phyloP scores from a whole-genome alignment of 495 filamentous ascomycete genomes.

The Penicillium arizonense region DNA sequence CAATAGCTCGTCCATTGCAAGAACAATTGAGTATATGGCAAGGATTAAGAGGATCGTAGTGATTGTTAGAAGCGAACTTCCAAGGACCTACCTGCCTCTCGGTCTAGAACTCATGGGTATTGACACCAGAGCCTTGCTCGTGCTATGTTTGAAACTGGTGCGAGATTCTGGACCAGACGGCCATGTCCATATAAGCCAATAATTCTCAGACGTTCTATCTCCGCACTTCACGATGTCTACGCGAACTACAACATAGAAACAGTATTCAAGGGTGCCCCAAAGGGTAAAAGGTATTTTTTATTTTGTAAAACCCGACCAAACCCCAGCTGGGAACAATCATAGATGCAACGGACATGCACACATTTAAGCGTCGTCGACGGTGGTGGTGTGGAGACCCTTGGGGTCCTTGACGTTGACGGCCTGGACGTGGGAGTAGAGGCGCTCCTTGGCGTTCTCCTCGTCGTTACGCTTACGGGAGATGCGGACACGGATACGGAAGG shows the following conservation, averaged over 20 bases:
- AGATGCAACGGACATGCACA: constrained; percentile 19
- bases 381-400: constrained; percentile 89
- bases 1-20: too few species aligned
- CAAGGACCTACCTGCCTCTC: too few species aligned
- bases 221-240: too few species aligned
- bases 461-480: constrained; percentile 99
- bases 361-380: constrained; percentile 60
- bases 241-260: background rate
- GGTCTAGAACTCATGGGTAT: too few species aligned
- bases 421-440: constrained; percentile 98
- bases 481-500: constrained; percentile 92
- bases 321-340: constrained; percentile 28
- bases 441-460: constrained; percentile 98
- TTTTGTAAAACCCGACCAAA: constrained; percentile 29
- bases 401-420: constrained; percentile 98
- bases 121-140: too few species aligned
- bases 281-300: constrained; percentile 28
- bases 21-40: too few species aligned
- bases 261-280: constrained; percentile 1
- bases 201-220: too few species aligned
- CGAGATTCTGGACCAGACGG: too few species aligned
- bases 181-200: too few species aligned
- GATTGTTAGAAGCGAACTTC: too few species aligned
- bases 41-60: too few species aligned
- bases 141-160: too few species aligned